phyloP scores from a whole-genome alignment of 495 filamentous ascomycete species.

The Chaetomidium leptoderma region DNA sequence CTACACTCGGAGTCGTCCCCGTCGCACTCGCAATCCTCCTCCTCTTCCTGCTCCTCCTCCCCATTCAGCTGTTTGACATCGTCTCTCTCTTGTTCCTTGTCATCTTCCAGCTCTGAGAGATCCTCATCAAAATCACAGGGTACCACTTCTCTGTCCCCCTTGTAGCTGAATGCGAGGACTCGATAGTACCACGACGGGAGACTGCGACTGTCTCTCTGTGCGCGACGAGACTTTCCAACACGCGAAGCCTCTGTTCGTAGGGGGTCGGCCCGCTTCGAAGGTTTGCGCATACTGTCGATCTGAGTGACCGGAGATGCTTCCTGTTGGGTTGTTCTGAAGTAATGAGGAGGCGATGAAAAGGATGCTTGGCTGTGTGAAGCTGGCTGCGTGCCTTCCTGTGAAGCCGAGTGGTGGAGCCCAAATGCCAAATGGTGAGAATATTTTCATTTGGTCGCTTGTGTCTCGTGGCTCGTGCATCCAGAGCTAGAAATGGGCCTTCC shows the following conservation, averaged over 20 bases:
- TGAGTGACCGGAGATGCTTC: background rate
- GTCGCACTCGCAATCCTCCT: background rate
- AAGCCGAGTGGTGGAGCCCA: background rate
- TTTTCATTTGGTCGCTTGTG: too few relatives aligned
- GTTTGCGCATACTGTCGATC: background rate
- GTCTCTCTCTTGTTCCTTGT: background rate
- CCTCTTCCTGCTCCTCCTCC: conserved; percentile 1
- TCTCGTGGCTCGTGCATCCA: too few relatives aligned
- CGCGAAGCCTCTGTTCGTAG: background rate
- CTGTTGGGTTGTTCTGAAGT: conserved; percentile 2
- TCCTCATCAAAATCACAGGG: background rate
- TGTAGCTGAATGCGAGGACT: background rate
- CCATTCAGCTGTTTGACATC: too few relatives aligned
- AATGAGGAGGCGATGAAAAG: background rate
- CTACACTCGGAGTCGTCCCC: background rate
- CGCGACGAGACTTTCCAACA: background rate
- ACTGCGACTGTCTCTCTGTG: background rate
- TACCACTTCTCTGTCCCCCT: background rate
- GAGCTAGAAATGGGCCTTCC: too few relatives aligned
- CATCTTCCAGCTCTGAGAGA: background rate
- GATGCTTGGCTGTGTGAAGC: conserved; percentile 1
- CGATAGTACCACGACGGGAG: conserved; percentile 4
- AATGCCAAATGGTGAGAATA: too few relatives aligned
- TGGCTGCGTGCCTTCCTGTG: background rate
- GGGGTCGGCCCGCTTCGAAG: background rate